Percentiles rank a stretch among this genome's conserved stretches.
These are phyloP conservation scores for Vitis labrusca DNA, from an alignment of 164 flowering plant genomes.

Conservation along the genomic window DNA sequence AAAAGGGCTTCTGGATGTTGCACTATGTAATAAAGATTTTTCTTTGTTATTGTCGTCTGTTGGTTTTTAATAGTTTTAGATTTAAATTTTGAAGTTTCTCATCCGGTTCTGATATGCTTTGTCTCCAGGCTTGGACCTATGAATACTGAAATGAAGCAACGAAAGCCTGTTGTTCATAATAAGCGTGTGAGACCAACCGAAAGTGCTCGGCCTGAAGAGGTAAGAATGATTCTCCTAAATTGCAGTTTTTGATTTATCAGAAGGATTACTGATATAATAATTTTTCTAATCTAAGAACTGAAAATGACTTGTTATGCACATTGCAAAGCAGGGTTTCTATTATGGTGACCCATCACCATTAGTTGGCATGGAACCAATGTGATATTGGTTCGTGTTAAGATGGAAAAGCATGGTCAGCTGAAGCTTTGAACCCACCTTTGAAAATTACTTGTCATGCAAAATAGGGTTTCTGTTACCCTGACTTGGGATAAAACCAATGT, in stretches of 20 bases:
- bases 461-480: not conserved
- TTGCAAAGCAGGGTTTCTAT: no score
- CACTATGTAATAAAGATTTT: constrained; percentile 45
- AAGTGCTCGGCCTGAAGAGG: constrained; percentile 70
- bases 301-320: no score
- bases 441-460: not conserved
- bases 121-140: constrained; percentile 82
- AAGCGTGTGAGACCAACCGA: constrained; percentile 46
- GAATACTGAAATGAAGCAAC: constrained; percentile 67
- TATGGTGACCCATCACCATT: no score
- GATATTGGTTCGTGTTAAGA: no score
- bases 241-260: not conserved
- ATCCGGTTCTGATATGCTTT: constrained; percentile 12
- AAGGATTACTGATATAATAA: not conserved
- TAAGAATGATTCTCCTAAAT: constrained; percentile 33
- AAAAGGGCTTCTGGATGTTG: constrained; percentile 41
- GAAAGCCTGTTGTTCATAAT: constrained; percentile 44
- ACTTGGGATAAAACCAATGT: not conserved
- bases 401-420: no score
- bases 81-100: not conserved
- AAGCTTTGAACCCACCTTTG: not conserved
- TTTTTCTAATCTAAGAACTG: not conserved
- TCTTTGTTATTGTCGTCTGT: not conserved
- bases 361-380: no score
- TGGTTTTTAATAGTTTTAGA: not conserved